Base-by-base conservation (phyloP, 2,329 filamentous ascomycete species). In the Paracamarosporium sp. region DNA sequence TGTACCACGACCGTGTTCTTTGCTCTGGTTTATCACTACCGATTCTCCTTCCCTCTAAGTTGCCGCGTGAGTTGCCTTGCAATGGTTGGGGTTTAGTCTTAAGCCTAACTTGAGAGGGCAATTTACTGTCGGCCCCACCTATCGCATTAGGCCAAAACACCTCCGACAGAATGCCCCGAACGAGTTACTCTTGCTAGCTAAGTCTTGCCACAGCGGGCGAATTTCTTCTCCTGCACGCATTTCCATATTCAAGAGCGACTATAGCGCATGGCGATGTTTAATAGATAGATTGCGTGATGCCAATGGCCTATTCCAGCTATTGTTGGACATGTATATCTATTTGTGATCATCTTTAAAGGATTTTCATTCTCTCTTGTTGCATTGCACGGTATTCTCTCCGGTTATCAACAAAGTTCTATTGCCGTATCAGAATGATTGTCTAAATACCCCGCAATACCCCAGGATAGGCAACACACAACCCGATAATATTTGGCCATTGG, bases 41-140 rank as follows among this genome's bases (percentile, higher is more conserved):
- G n/a, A n/a, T n/a, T n/a, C n/a, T n/a, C n/a, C n/a, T n/a, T n/a
- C n/a, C n/a, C n/a, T 4, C n/a, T 15, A n/a, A 9, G 15, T 7
- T 5, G 35, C 35, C 35, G 35, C 35, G 35, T 3, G 9, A 22
- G n/a, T 38, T 22, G 35, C 15, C n/a, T 38, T 8, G 5, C n/a
- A 7, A 11, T 15, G 17, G 8, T 22, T 35, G 7, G 12, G n/a
- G 45, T 36, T 13, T n/a, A 22, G 24, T 12, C 12, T 15, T 1
- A 35, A 35, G 17, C 11, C 45, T 48, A 48, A 24, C 45, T 22
- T 11, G n/a, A 13, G 12, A 11, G 4, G 30, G 45, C 12, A 13
- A 48, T 17, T 48, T 48, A 17, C 9, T 24, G 30, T 48, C 45
- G 45, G 45, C 45, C 45, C 45, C 45, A 17, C 35, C n/a, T 38